Percentiles rank a stretch among this genome's conserved stretches.
Conservation (phyloP, 1,284 basidiomycete genomes). For the Cutaneotrichosporon sp. region DNA sequence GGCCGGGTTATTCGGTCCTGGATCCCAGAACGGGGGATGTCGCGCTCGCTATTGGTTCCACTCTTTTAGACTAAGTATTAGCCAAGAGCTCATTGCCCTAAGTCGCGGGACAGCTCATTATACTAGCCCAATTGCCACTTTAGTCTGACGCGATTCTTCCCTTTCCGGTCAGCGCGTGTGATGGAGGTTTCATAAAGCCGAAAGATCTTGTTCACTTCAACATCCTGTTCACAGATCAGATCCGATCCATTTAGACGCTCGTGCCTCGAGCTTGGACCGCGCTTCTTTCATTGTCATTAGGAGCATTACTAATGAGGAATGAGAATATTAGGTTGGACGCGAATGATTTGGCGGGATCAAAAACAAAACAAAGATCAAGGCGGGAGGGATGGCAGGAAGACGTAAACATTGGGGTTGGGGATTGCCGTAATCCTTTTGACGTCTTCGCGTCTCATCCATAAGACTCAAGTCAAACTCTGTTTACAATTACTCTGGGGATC, state of each 20-base stretch:
- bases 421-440: background rate
- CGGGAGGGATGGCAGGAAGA: background rate
- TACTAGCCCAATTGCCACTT: background rate
- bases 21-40: no score
- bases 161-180: background rate
- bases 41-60: no score
- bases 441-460: background rate
- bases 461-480: background rate
- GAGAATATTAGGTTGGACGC: background rate
- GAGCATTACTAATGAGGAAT: background rate
- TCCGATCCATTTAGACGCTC: background rate
- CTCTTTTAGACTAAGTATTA: no score
- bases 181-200: background rate
- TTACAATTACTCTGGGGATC: background rate
- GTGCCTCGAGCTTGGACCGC: background rate
- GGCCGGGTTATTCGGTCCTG: no score
- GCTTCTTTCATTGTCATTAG: background rate
- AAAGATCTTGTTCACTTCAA: background rate
- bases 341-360: background rate
- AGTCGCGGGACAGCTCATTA: background rate
- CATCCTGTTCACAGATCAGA: background rate
- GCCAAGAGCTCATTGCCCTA: background rate
- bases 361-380: background rate
- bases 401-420: background rate
- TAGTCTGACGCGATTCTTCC: background rate